Conservation (phyloP, 768 basidiomycete species). For the Leccinum longicurvipes region DNA sequence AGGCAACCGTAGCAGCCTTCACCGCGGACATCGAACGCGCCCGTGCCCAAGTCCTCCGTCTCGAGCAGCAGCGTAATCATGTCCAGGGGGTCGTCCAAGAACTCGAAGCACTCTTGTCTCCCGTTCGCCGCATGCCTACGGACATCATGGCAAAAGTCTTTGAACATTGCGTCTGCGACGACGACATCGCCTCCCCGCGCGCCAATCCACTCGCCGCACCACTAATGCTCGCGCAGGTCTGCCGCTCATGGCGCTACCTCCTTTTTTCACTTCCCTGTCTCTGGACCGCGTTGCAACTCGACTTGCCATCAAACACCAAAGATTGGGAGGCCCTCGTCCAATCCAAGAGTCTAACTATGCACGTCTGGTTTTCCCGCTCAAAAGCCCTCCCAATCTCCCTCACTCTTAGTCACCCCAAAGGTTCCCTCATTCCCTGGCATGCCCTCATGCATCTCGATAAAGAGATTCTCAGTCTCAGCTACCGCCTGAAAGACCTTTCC, state of each 20-base stretch:
- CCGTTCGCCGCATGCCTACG: conserved; percentile 31
- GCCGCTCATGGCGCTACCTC: conserved; percentile 31
- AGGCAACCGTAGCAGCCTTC: conserved; percentile 10
- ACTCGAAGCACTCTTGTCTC: conserved; percentile 27
- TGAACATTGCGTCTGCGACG: conserved; percentile 21
- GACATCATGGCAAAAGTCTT: conserved; percentile 29
- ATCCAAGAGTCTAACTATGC: conserved; percentile 26
- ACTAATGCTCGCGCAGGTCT: conserved; percentile 28
- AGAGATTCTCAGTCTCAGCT: conserved; percentile 25
- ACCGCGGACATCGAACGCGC: conserved; percentile 19
- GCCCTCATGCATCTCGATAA: conserved; percentile 30
- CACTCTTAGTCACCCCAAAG: conserved; percentile 21
- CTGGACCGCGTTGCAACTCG: conserved; percentile 24
- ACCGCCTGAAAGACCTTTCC: conserved; percentile 18
- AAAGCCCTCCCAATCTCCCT: conserved; percentile 29
- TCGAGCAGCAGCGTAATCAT: conserved; percentile 15
- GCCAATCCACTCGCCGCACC: conserved; percentile 17
- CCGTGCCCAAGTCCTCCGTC: conserved; percentile 16
- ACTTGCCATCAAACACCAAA: conserved; percentile 16
- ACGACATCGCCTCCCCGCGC: conserved; percentile 2
- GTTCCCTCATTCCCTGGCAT: conserved; percentile 20
- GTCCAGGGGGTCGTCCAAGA: conserved; percentile 18
- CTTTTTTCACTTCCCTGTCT: conserved; percentile 27
- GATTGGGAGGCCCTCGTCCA: conserved; percentile 28
- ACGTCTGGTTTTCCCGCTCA: conserved; percentile 30